phyloP scores from a whole-genome alignment of 208 protist species.

The Lotmaria passim region DNA sequence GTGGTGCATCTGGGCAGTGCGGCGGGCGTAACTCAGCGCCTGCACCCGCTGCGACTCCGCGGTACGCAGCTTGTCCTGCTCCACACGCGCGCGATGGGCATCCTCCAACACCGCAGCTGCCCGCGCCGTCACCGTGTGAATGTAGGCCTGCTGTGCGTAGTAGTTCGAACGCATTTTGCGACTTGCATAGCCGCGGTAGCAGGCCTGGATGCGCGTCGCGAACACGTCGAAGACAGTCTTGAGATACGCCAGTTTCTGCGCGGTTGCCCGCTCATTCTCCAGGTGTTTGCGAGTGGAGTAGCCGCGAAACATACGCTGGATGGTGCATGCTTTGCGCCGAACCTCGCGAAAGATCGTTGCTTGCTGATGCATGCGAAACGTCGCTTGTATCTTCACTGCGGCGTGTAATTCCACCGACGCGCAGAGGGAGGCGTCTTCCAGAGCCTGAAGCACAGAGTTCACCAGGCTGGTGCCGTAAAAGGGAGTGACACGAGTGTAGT shows the following conservation, averaged over 20 bases:
- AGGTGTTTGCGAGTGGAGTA: constrained; percentile 40
- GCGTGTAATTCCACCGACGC: constrained; percentile 28
- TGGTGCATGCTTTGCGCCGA: constrained; percentile 24
- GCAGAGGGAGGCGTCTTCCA: constrained; percentile 25
- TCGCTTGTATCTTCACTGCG: constrained; percentile 52
- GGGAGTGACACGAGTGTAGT: constrained; percentile 28
- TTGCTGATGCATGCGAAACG: constrained; percentile 60
- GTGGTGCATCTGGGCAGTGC: constrained; percentile 55
- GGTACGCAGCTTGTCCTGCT: constrained; percentile 24
- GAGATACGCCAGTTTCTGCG: constrained; percentile 20
- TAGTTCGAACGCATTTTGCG: constrained; percentile 59
- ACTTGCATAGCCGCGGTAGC: constrained; percentile 60
- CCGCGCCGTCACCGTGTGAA: constrained; percentile 44
- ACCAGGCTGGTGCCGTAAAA: constrained; percentile 29
- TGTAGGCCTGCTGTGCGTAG: constrained; percentile 68
- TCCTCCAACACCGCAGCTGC: constrained; percentile 37
- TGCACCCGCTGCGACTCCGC: constrained; percentile 12
- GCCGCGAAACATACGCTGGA: constrained; percentile 72
- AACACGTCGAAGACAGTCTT: constrained; percentile 69
- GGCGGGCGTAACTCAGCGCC: constrained; percentile 35
- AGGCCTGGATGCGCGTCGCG: constrained; percentile 71
- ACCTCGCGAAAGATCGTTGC: constrained; percentile 33
- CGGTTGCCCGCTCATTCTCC: constrained; percentile 7
- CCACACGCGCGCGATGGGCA: constrained; percentile 31
- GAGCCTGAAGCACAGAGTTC: constrained; percentile 29